A percentile compares a stretch with the other conserved stretches of the same genome.
Evolutionary conservation across 768 basidiomycete genomes (phyloP).

Genomic region (Termitomyces bulborhizus): DNA sequence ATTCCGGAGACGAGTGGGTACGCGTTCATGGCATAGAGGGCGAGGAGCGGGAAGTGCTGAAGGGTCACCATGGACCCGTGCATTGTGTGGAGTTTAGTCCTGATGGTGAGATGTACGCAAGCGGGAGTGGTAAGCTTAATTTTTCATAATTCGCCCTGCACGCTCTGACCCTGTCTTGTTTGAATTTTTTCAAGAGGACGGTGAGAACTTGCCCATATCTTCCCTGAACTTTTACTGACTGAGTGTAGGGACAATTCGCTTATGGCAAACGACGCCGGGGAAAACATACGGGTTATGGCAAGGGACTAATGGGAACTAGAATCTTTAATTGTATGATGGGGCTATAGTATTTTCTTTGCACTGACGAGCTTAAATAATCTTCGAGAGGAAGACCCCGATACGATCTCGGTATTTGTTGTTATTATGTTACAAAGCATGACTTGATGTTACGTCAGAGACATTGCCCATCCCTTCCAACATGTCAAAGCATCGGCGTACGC

Average conservation of each 20-base stretch:
- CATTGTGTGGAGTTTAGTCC: constrained; percentile 92
- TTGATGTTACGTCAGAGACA: constrained; percentile 8
- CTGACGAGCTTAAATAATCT: constrained; percentile 8
- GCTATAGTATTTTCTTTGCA: not conserved
- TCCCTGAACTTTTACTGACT: not conserved
- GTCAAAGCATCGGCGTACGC: constrained; percentile 15
- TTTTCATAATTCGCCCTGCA: not conserved
- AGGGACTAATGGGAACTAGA: constrained; percentile 43
- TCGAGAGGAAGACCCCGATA: not conserved
- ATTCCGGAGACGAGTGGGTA: constrained; percentile 91
- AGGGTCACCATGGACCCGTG: constrained; percentile 97
- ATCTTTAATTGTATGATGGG: constrained; percentile 17
- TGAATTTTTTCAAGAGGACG: constrained; percentile 53
- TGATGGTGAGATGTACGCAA: constrained; percentile 96
- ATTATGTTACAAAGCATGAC: constrained; percentile 6
- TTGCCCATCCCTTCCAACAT: constrained; percentile 1
- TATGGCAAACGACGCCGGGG: constrained; percentile 96
- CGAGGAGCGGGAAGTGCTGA: constrained; percentile 84
- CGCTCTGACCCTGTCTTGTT: constrained; percentile 3
- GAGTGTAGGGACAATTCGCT: constrained; percentile 75
- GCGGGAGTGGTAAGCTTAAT: constrained; percentile 75
- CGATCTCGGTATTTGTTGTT: constrained; percentile 4
- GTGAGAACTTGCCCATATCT: constrained; percentile 24
- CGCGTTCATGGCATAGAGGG: constrained; percentile 88
- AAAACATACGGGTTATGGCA: constrained; percentile 92